A percentile compares a stretch with the other conserved stretches of the same genome.
phyloP scores from a whole-genome alignment of 768 basidiomycete genomes.

The Lactarius psammicola region DNA sequence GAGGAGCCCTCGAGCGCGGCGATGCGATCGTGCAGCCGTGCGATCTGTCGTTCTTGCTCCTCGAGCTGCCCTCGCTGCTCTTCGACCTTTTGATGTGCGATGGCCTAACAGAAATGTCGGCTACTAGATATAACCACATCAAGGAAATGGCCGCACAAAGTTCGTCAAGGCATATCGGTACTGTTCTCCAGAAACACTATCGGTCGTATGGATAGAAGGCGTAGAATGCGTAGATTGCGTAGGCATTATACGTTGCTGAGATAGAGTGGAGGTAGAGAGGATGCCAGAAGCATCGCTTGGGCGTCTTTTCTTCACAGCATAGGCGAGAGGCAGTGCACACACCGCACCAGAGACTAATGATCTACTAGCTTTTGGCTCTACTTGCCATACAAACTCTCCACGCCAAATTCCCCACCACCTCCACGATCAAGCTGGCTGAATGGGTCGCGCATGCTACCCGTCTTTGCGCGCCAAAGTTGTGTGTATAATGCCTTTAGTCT shows the following conservation, averaged over 20 bases:
- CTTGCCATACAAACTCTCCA: constrained; percentile 48
- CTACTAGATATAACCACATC: not conserved
- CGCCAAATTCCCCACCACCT: constrained; percentile 44
- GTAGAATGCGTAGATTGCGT: not conserved
- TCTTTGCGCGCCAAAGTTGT: constrained; percentile 75
- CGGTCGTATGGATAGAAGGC: constrained; percentile 20
- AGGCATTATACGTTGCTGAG: not conserved
- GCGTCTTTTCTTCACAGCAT: not conserved
- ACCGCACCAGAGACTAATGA: not conserved
- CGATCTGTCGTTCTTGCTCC: constrained; percentile 82
- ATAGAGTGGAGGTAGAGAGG: not conserved
- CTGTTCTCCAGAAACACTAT: constrained; percentile 54
- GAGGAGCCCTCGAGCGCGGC: constrained; percentile 68
- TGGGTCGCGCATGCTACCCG: constrained; percentile 80
- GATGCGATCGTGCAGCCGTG: constrained; percentile 66
- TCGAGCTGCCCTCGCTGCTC: constrained; percentile 75
- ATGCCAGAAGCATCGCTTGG: not conserved
- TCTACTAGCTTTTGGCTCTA: constrained; percentile 22
- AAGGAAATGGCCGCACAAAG: constrained; percentile 44
- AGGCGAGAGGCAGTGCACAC: not conserved
- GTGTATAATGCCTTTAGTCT: constrained; percentile 74
- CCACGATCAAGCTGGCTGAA: constrained; percentile 56
- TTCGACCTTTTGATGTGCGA: constrained; percentile 88
- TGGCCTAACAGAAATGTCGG: constrained; percentile 47
- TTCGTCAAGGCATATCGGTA: constrained; percentile 83